Evolutionary conservation across 2,329 filamentous ascomycete genomes (phyloP).

Genomic region (Pyricularia sp.): DNA sequence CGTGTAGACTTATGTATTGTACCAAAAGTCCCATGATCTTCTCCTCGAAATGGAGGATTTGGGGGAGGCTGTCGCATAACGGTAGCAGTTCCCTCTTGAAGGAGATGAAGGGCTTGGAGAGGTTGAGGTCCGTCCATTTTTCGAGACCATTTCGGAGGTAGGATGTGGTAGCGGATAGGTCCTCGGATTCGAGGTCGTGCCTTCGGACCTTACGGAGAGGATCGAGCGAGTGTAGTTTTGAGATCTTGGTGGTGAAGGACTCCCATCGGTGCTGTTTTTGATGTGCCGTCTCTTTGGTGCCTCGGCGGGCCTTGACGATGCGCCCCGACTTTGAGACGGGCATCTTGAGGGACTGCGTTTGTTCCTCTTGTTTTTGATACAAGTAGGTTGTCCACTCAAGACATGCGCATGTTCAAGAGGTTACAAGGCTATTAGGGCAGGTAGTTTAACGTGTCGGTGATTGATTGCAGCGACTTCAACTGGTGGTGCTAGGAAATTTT

Average conservation of each 20-base stretch:
- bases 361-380: background rate
- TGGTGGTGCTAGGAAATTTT: background rate
- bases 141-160: conserved; percentile 74
- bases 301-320: conserved; percentile 56
- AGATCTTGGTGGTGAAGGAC: conserved; percentile 79
- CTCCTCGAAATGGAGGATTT: conserved; percentile 82
- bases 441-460: background rate
- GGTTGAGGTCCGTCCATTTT: conserved; percentile 84
- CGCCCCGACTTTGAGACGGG: conserved; percentile 49
- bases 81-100: conserved; percentile 66
- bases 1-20: conserved; percentile 59
- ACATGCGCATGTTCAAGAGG: background rate
- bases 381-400: background rate
- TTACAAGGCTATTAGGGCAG: background rate
- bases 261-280: conserved; percentile 83
- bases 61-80: conserved; percentile 77
- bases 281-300: conserved; percentile 57
- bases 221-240: conserved; percentile 79
- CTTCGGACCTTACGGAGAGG: conserved; percentile 81
- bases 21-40: conserved; percentile 69
- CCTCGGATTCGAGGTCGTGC: conserved; percentile 69
- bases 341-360: conserved; percentile 31
- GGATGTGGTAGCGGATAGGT: conserved; percentile 64
- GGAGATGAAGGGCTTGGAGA: conserved; percentile 64
- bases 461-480: background rate